Evolutionary conservation across 2,329 filamentous ascomycete genomes (phyloP).

Genomic region (Paecilomyces sp.): DNA sequence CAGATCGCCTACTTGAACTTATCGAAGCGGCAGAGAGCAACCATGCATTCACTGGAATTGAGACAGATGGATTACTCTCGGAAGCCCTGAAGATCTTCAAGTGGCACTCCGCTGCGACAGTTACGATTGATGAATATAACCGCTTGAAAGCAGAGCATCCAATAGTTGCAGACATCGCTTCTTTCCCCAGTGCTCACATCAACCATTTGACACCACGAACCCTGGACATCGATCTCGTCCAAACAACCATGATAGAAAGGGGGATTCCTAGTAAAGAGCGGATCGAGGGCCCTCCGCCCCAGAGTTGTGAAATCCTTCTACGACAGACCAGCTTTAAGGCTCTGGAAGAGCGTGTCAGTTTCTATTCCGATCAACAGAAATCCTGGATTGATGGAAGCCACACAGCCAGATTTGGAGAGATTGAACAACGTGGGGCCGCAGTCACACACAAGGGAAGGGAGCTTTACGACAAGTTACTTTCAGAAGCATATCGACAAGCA

Average conservation of each 20-base stretch:
- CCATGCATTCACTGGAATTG: constrained; percentile 10
- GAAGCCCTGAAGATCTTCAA: constrained; percentile 37
- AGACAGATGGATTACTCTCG: constrained; percentile 27
- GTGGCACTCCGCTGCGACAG: constrained; percentile 29
- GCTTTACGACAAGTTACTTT: constrained; percentile 42
- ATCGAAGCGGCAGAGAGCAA: constrained; percentile 22
- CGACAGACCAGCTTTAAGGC: constrained; percentile 50
- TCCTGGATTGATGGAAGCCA: constrained; percentile 31
- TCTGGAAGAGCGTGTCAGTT: constrained; percentile 42
- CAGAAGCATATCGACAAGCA: constrained; percentile 11
- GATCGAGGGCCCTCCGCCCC: constrained; percentile 46
- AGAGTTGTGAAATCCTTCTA: constrained; percentile 41
- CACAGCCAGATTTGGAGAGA: constrained; percentile 46
- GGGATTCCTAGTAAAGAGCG: constrained; percentile 41
- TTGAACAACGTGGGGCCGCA: constrained; percentile 47
- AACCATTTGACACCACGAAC: constrained; percentile 49
- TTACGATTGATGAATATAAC: constrained; percentile 36
- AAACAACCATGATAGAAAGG: constrained; percentile 34
- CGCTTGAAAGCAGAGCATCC: constrained; percentile 39
- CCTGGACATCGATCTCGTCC: constrained; percentile 42
- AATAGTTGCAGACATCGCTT: constrained; percentile 43
- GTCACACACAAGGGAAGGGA: constrained; percentile 40
- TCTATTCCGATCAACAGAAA: constrained; percentile 17
- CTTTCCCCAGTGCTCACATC: constrained; percentile 40
- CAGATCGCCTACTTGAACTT: constrained; percentile 21